These are phyloP conservation scores for Uronychia setigera DNA, from an alignment of 73 alveolate species.

Conservation along the genomic window DNA sequence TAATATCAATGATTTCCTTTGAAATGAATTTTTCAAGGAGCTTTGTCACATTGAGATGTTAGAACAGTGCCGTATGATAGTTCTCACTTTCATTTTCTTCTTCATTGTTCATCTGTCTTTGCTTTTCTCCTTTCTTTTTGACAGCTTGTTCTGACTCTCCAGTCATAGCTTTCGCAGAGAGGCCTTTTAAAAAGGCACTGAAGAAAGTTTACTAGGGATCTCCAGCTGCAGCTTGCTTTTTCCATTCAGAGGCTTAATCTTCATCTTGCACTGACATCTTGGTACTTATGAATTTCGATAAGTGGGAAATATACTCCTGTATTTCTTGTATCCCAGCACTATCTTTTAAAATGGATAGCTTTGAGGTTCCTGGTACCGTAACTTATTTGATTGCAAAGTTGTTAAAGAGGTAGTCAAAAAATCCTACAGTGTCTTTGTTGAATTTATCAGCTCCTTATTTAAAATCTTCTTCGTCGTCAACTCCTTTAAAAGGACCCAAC, in stretches of 20 bases:
- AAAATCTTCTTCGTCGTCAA: not conserved
- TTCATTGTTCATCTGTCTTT: constrained; percentile 10
- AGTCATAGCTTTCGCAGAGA: not conserved
- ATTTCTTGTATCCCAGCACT: constrained; percentile 2
- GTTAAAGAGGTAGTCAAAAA: constrained; percentile 36
- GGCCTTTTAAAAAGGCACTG: not conserved
- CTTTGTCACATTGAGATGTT: constrained; percentile 34
- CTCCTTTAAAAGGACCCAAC: not conserved
- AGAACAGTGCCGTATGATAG: constrained; percentile 33
- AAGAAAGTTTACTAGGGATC: not conserved
- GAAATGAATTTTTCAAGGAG: constrained; percentile 17
- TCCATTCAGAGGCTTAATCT: not conserved
- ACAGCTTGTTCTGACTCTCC: constrained; percentile 18
- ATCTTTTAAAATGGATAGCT: constrained; percentile 16
- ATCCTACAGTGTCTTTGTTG: constrained; percentile 24
- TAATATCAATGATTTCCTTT: constrained; percentile 3
- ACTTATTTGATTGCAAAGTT: constrained; percentile 27
- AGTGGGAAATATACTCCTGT: constrained; percentile 9
- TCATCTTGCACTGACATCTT: constrained; percentile 2
- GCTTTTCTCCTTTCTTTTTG: constrained; percentile 20
- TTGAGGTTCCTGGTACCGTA: constrained; percentile 22
- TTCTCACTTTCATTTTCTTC: constrained; percentile 13
- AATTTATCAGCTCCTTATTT: not conserved
- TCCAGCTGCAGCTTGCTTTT: not conserved
- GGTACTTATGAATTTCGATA: constrained; percentile 34